Percentiles rank a stretch among this genome's conserved stretches.
Evolutionary conservation across 805 yeast genomes (phyloP).

Genomic region (Brettanomyces sp.): DNA sequence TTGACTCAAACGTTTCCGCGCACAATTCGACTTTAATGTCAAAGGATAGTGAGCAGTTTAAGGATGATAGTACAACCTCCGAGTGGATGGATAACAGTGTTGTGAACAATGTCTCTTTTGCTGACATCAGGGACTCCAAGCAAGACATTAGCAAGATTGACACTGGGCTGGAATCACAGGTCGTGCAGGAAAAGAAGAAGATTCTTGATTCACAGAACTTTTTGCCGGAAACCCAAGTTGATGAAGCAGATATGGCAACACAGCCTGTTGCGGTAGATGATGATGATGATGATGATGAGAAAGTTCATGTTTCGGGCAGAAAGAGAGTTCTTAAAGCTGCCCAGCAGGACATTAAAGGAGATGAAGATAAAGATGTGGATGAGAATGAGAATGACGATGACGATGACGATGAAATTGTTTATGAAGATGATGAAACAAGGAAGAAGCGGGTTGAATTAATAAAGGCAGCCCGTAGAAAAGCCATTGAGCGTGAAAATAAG

Average conservation of each 20-base stretch:
- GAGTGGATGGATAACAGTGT: neutral
- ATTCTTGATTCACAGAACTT: slow-evolving; percentile 22
- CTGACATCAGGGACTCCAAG: neutral
- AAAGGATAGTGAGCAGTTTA: neutral
- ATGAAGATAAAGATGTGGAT: slow-evolving; percentile 23
- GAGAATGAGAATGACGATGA: slow-evolving; percentile 4
- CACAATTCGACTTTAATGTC: slow-evolving; percentile 2
- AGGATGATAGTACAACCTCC: neutral
- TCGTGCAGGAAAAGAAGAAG: slow-evolving; percentile 11
- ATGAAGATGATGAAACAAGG: slow-evolving; percentile 32
- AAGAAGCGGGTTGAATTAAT: slow-evolving; percentile 14
- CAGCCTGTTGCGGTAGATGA: slow-evolving; percentile 7
- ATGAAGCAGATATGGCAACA: slow-evolving; percentile 6
- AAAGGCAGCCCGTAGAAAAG: slow-evolving; percentile 16
- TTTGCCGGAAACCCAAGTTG: slow-evolving; percentile 23
- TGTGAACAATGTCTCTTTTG: neutral
- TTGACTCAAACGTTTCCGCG: neutral
- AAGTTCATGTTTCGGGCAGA: slow-evolving; percentile 12
- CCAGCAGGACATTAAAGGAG: neutral
- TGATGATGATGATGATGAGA: slow-evolving; percentile 11
- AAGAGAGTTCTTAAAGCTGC: slow-evolving; percentile 2
- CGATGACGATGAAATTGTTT: slow-evolving; percentile 16
- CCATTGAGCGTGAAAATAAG: slow-evolving; percentile 16
- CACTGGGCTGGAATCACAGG: slow-evolving; percentile 3
- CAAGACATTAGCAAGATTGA: neutral